These are phyloP conservation scores for Guadua angustifolia DNA, from an alignment of 176 grass and related monocot species.

Conservation along the genomic window DNA sequence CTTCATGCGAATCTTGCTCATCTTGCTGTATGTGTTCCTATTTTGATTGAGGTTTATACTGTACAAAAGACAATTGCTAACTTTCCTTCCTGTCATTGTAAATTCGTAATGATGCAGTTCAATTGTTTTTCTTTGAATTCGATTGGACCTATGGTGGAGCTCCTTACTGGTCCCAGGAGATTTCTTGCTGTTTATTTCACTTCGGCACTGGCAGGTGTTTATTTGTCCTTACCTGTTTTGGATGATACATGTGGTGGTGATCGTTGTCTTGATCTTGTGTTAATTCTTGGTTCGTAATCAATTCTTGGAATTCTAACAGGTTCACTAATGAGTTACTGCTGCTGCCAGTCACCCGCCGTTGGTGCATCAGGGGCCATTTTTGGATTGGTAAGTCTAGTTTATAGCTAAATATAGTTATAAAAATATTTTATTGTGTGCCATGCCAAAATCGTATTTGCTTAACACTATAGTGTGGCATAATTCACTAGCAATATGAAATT, in stretches of 20 bases:
- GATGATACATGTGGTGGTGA: neutral
- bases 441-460: constrained; percentile 3
- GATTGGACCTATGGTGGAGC: constrained; percentile 76
- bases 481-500: neutral
- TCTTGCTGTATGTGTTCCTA: constrained; percentile 62
- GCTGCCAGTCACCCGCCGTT: constrained; percentile 61
- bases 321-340: constrained; percentile 85
- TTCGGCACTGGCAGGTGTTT: constrained; percentile 76
- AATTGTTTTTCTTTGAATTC: constrained; percentile 98
- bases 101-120: constrained; percentile 52
- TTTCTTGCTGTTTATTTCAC: constrained; percentile 84
- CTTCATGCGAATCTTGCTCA: constrained; percentile 84
- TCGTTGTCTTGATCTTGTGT: neutral
- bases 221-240: constrained; percentile 30
- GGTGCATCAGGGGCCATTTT: constrained; percentile 94
- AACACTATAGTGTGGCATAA: neutral
- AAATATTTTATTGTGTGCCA: neutral
- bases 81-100: constrained; percentile 16
- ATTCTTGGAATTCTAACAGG: constrained; percentile 56
- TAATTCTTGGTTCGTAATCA: constrained; percentile 37
- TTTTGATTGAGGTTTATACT: neutral
- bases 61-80: constrained; percentile 4
- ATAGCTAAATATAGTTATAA: neutral
- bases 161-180: constrained; percentile 69
- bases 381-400: constrained; percentile 68